A percentile compares a stretch with the other conserved stretches of the same genome.
phyloP scores from a whole-genome alignment of 1,139 yeast species.

The Candida sp. region DNA sequence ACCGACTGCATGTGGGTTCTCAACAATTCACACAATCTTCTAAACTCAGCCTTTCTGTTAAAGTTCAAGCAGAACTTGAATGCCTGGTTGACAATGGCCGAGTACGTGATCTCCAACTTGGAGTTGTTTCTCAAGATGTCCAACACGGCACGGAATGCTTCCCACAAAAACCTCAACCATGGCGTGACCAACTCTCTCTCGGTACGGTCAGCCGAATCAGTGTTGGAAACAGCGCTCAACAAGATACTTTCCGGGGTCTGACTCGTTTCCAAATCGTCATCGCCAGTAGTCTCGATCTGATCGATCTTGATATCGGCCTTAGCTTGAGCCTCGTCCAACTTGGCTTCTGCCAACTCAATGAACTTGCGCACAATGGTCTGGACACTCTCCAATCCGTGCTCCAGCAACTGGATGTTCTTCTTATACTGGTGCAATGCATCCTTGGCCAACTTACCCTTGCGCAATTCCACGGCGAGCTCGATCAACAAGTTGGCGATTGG shows the following conservation, averaged over 20 bases:
- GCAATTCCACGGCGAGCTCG: constrained; percentile 81
- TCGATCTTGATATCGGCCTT: constrained; percentile 78
- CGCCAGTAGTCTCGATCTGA: constrained; percentile 44
- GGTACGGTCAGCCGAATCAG: constrained; percentile 90
- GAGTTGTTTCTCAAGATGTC: constrained; percentile 94
- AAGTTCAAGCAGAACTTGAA: constrained; percentile 87
- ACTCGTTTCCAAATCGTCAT: constrained; percentile 76
- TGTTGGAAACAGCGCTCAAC: constrained; percentile 88
- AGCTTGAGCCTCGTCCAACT: constrained; percentile 77
- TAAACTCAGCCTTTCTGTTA: constrained; percentile 92
- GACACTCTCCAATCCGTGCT: constrained; percentile 76
- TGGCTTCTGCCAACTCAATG: constrained; percentile 74
- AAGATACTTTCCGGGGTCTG: constrained; percentile 91
- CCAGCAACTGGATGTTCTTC: constrained; percentile 80
- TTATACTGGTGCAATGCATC: constrained; percentile 97
- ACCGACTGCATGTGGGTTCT: constrained; percentile 92
- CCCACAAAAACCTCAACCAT: constrained; percentile 97
- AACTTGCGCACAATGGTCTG: constrained; percentile 81
- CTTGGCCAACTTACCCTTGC: constrained; percentile 88
- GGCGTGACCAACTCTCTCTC: constrained; percentile 96
- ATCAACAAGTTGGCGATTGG: constrained; percentile 89
- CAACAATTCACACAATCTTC: constrained; percentile 90
- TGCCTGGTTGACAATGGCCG: constrained; percentile 83
- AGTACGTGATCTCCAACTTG: constrained; percentile 86
- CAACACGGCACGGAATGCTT: constrained; percentile 88